phyloP scores from a whole-genome alignment of 176 grass and related monocot genomes.

The Chrysopogon serrulatus region DNA sequence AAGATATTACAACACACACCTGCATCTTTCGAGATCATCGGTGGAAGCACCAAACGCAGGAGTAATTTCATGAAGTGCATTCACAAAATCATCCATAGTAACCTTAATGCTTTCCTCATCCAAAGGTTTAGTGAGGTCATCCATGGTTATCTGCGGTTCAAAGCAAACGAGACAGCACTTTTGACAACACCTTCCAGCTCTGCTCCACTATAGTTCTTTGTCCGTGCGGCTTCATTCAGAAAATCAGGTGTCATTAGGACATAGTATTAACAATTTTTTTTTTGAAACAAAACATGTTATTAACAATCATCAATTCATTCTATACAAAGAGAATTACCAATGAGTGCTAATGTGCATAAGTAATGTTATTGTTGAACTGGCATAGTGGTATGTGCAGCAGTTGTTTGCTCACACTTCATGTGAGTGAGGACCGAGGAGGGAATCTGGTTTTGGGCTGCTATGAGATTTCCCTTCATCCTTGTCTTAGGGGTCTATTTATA shows the following conservation, averaged over 20 bases:
- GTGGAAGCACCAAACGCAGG: constrained; percentile 95
- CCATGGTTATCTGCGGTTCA: constrained; percentile 92
- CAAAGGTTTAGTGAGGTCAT: constrained; percentile 83
- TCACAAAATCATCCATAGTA: constrained; percentile 96
- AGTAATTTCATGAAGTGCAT: constrained; percentile 86
- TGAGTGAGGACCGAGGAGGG: not conserved
- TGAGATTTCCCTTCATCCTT: not conserved
- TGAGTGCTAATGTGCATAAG: not conserved
- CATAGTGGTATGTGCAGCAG: not conserved
- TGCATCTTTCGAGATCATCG: constrained; percentile 96
- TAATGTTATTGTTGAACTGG: not conserved
- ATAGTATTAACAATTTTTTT: not conserved
- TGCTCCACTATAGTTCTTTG: constrained; percentile 97
- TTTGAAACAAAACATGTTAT: too few relatives aligned
- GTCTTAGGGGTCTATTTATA: not conserved
- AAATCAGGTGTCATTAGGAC: constrained; percentile 3
- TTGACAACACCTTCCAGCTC: constrained; percentile 98
- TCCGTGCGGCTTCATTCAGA: constrained; percentile 77
- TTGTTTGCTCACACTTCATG: not conserved
- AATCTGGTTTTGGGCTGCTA: not conserved
- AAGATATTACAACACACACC: constrained; percentile 41
- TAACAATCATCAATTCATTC: constrained; percentile 6
- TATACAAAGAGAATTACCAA: constrained; percentile 1
- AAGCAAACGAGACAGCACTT: constrained; percentile 90
- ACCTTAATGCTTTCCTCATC: constrained; percentile 97